A percentile compares a stretch with the other conserved stretches of the same genome.
Evolutionary conservation across 495 filamentous ascomycete species (phyloP).

Genomic region (Penicillium antarcticum): DNA sequence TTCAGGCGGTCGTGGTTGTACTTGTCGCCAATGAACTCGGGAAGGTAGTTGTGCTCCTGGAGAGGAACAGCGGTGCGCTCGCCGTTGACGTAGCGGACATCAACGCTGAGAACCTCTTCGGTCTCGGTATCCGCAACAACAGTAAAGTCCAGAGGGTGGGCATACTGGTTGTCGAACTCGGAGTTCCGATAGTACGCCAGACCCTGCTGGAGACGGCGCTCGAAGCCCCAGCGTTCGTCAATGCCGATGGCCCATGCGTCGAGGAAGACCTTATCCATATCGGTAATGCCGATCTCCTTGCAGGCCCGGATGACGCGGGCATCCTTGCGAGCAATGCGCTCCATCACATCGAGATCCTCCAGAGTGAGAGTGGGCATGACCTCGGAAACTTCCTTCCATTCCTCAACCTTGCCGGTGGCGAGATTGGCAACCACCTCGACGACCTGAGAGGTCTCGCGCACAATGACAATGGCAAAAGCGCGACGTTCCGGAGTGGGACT

Average conservation of each 20-base stretch:
- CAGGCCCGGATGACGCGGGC: slow-evolving; percentile 86
- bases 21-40: slow-evolving; percentile 35
- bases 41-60: slow-evolving; percentile 51
- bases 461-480: slow-evolving; percentile 33
- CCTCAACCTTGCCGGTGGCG: slow-evolving; percentile 61
- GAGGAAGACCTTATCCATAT: slow-evolving; percentile 84
- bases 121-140: slow-evolving; percentile 65
- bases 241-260: slow-evolving; percentile 51
- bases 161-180: slow-evolving; percentile 44
- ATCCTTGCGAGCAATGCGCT: slow-evolving; percentile 68
- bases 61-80: slow-evolving; percentile 56
- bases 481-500: slow-evolving; percentile 33
- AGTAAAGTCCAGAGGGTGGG: slow-evolving; percentile 37
- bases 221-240: slow-evolving; percentile 39
- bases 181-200: slow-evolving; percentile 44
- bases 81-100: slow-evolving; percentile 77
- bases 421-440: slow-evolving; percentile 79
- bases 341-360: slow-evolving; percentile 83
- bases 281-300: slow-evolving; percentile 73
- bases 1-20: slow-evolving; percentile 37
- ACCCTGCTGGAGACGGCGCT: slow-evolving; percentile 37
- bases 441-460: slow-evolving; percentile 32
- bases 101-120: slow-evolving; percentile 89
- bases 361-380: slow-evolving; percentile 86
- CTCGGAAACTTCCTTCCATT: slow-evolving; percentile 67